A percentile compares a stretch with the other conserved stretches of the same genome.
Evolutionary conservation across 2,329 filamentous ascomycete genomes (phyloP).

Genomic region (Phyllosticta citriasiana): DNA sequence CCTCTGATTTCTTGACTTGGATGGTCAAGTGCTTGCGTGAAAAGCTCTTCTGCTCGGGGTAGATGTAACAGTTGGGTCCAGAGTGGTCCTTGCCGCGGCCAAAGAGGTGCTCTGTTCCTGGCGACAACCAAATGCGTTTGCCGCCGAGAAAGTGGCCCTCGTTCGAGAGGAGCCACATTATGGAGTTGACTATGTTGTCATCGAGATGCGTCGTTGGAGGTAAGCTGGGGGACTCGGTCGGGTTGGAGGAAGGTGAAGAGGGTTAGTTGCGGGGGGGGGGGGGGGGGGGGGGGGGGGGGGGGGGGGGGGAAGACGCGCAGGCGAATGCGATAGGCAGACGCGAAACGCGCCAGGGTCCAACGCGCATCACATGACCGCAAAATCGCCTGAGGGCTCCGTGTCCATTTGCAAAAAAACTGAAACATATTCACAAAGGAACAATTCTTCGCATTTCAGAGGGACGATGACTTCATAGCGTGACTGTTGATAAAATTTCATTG

Average conservation of each 20-base stretch:
- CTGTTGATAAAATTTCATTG: background rate
- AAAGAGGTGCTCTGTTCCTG: constrained; percentile 76
- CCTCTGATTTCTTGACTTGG: constrained; percentile 53
- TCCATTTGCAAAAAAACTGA: background rate
- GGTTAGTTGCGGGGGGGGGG: background rate
- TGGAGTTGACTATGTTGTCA: background rate
- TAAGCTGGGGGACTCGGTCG: background rate
- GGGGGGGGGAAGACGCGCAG: no score
- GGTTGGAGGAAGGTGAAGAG: background rate
- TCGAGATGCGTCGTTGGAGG: background rate
- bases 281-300: no score
- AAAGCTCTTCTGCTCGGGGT: constrained; percentile 64
- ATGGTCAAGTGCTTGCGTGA: constrained; percentile 84
- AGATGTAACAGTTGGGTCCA: constrained; percentile 33
- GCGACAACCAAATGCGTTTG: constrained; percentile 72
- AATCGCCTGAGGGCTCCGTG: background rate
- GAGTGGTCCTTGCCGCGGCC: constrained; percentile 61
- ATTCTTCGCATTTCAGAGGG: background rate
- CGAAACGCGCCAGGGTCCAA: background rate
- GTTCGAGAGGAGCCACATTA: constrained; percentile 47
- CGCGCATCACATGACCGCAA: background rate
- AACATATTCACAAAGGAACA: background rate
- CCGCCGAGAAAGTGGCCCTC: constrained; percentile 47
- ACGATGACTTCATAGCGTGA: background rate
- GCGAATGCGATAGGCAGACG: constrained; percentile 6